Evolutionary conservation across 2,329 filamentous ascomycete genomes (phyloP), one percentile per base, ranked within the genome.

Genomic region (Colletotrichum ledebouriae): DNA sequence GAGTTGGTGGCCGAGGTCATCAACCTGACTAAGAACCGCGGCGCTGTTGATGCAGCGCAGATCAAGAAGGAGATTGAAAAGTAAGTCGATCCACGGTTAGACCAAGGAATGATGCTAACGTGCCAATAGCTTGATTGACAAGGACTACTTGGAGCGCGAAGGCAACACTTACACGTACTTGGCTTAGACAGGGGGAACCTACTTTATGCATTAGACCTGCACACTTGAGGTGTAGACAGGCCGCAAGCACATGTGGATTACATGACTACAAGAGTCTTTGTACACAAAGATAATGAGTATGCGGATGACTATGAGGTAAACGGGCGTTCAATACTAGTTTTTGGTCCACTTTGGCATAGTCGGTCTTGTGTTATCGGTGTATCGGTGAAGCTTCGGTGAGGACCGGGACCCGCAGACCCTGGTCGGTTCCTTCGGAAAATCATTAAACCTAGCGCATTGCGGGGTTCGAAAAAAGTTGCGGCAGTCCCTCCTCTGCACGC

Each of bases 1-100:
- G 92, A 97, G 77, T 82, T 99, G 29, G 92, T 98, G 20, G 90
- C 92, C 3, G 94, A 98, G 82, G 94, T 97, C 17, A 98, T 99
- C 76, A 92, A 91, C 74, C 90, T 95, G 76, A 99, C 95, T 2
- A 93, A 91, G 83, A 93, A 88, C 72, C 86, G 96, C 62, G 97
- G 96, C 13, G 93, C 93, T 17, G 84, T 99, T 67, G 94, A 97
- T 76, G 87, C 94, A 46, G 85, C 85, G 2, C 94, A 96, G 71
- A 98, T 99, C 72, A 99, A 99, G 88, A 91, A 92, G 82, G 97
- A 98, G 78, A 98, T 99, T 79, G 96, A 98, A 80, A 94, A 93
- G 89, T 94, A 80, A 75, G 91, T 86, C 11, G 46, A 57, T 4
- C 10, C 25, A 4, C 25, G 7, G 34, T 10, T 39, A 20, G 22